Evolutionary conservation across 768 basidiomycete genomes (phyloP).

Genomic region (Phlebiopsis flavidoalba): DNA sequence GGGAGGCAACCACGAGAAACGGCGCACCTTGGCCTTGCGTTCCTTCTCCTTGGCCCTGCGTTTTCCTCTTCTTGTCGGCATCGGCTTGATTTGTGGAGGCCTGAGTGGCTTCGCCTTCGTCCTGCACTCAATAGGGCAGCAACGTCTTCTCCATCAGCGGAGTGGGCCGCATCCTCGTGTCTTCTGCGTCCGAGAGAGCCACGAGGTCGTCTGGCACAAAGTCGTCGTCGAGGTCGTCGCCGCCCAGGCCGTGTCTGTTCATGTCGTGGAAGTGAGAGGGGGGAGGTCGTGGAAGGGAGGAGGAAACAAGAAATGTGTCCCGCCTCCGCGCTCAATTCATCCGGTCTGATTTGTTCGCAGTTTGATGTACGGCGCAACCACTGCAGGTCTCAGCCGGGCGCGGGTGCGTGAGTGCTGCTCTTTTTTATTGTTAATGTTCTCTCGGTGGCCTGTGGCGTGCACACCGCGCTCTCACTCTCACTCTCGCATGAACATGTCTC

Average conservation of each 20-base stretch:
- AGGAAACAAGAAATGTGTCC: not conserved
- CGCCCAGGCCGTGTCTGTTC: slow-evolving; percentile 33
- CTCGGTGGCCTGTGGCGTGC: not conserved
- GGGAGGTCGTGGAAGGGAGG: not conserved
- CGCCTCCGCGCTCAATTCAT: not conserved
- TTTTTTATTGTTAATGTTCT: too few species aligned
- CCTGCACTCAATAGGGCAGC: slow-evolving; percentile 39
- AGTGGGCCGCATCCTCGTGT: slow-evolving; percentile 38
- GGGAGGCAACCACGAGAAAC: not conserved
- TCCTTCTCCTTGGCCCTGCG: slow-evolving; percentile 71
- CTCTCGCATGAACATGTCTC: not conserved
- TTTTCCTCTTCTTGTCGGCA: slow-evolving; percentile 62
- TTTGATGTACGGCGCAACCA: not conserved
- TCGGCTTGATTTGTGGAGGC: slow-evolving; percentile 17
- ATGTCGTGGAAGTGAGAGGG: slow-evolving; percentile 10
- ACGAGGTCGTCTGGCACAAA: slow-evolving; percentile 68
- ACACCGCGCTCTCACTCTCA: not conserved
- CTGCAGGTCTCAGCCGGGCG: too few species aligned
- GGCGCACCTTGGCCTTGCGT: slow-evolving; percentile 55
- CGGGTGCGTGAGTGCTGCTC: too few species aligned
- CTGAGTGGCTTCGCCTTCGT: slow-evolving; percentile 29
- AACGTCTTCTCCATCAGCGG: slow-evolving; percentile 31
- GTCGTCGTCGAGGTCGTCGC: slow-evolving; percentile 84
- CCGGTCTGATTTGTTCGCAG: not conserved
- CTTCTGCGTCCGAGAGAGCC: slow-evolving; percentile 46